phyloP scores from a whole-genome alignment of 2,329 filamentous ascomycete species.

The Emmonsia crescens region DNA sequence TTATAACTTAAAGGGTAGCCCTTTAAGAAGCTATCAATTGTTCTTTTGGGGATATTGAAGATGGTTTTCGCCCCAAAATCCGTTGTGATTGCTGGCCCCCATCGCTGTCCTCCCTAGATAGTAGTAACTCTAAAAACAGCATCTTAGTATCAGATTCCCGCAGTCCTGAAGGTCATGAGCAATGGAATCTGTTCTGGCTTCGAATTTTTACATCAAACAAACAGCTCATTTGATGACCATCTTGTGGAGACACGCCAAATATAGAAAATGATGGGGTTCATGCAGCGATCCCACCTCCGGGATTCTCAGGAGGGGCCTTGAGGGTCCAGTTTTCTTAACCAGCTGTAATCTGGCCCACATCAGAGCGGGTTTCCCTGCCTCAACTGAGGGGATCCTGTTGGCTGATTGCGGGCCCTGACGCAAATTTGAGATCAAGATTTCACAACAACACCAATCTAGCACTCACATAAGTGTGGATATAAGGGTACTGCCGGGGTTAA shows the following conservation, averaged over 20 bases:
- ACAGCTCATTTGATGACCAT: neutral
- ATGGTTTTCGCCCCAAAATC: neutral
- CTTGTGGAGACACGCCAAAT: neutral
- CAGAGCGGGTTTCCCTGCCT: neutral
- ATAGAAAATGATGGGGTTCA: neutral
- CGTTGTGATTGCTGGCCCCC: neutral
- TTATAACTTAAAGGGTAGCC: neutral
- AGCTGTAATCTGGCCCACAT: neutral
- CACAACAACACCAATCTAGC: neutral
- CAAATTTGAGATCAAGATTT: neutral
- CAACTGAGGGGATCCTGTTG: neutral
- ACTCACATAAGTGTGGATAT: neutral
- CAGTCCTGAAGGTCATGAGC: neutral
- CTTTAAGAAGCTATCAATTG: neutral
- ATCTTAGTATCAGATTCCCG: too few relatives aligned
- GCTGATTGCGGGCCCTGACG: neutral
- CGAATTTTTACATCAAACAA: neutral
- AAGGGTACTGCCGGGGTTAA: too few relatives aligned
- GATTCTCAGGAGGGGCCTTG: neutral
- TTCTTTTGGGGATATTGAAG: neutral
- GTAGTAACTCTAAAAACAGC: too few relatives aligned
- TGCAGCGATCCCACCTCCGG: neutral
- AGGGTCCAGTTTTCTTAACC: neutral
- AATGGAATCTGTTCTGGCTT: neutral
- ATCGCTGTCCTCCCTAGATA: neutral